Evolutionary conservation across 169 alveolate species (phyloP), one percentile per base, ranked within the genome.

Genomic region (Plasmodium malariae): DNA sequence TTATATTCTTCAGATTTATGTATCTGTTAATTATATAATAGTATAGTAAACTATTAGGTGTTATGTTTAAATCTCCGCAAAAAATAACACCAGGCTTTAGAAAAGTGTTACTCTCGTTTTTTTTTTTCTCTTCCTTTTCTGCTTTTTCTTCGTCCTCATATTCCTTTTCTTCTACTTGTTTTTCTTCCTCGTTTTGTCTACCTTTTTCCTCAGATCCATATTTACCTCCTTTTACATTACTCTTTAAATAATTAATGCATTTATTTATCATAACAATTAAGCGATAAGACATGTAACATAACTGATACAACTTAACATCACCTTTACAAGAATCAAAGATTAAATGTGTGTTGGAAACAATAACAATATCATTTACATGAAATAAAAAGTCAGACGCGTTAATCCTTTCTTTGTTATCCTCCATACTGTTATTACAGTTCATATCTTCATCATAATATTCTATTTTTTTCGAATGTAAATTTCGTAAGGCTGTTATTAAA

Each of bases 51-150:
- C 95, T 92, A 49, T 94, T 94, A 3, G 96, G 96, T 2, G 96
- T 94, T 74, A 92, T 74, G 88, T 94, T 94, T 59, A 92, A 78
- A 88, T 94, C 96, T 0, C 95, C 96, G 60, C 96, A 94, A 68
- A 94, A 78, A 60, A 94, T 71, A 5, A 92, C 85, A 57, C 87
- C 74, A 11, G 96, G 96, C 26, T 26, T 73, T n/a, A 88, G 76
- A 34, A 74, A 0, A 78, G 65, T 57, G 11, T 43, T 14, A 37
- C 36, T 9, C 6, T 24, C 9, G 86, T 65, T 14, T 30, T 48
- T 19, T 32, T 57, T 40, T 48, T 86, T 19, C 24, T 32, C 87
- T 37, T 76, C 48, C 17, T 24, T 26, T 11, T 43, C 51, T 14
- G 28, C 14, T 59, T 54, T 11, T 32, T 62, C 34, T 17, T 30